A percentile compares a stretch with the other conserved stretches of the same genome.
Conservation (phyloP, 2,329 filamentous ascomycete species). For the Thielaviopsis populi region DNA sequence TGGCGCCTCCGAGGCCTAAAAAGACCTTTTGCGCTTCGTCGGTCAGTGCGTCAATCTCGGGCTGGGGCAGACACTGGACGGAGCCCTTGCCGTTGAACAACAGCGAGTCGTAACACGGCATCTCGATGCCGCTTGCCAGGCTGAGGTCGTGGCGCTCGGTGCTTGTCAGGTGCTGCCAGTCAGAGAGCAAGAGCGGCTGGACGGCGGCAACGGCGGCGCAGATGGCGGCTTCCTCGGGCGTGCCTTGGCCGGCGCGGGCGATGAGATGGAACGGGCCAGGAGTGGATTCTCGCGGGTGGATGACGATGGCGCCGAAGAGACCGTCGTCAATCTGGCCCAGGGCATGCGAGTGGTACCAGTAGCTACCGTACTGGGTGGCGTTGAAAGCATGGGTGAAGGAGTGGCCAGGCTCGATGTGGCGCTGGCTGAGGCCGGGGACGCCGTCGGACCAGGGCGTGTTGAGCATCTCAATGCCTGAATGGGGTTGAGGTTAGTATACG, state of each 20-base stretch:
- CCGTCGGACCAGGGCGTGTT: conserved; percentile 46
- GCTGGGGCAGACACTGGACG: conserved; percentile 34
- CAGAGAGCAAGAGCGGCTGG: conserved; percentile 37
- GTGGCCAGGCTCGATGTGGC: conserved; percentile 32
- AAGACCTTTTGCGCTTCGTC: conserved; percentile 23
- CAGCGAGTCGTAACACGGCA: conserved; percentile 43
- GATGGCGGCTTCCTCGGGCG: conserved; percentile 23
- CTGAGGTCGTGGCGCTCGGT: conserved; percentile 32
- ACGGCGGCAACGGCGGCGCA: conserved; percentile 32
- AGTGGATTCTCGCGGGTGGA: conserved; percentile 26
- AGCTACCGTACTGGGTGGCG: conserved; percentile 42
- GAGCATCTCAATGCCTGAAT: conserved; percentile 32
- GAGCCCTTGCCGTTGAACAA: conserved; percentile 47
- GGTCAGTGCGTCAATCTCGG: conserved; percentile 29
- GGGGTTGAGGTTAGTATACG: neutral
- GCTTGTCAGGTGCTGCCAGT: conserved; percentile 41
- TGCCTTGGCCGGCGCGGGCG: conserved; percentile 22
- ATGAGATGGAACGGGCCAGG: conserved; percentile 37
- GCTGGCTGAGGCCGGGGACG: conserved; percentile 41
- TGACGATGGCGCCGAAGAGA: conserved; percentile 40
- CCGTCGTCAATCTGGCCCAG: conserved; percentile 44
- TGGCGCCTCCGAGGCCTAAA: conserved; percentile 22
- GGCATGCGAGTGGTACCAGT: conserved; percentile 47
- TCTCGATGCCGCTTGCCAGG: conserved; percentile 31
- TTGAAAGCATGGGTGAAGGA: conserved; percentile 39